Percentiles rank a stretch among this genome's conserved stretches.
These are phyloP conservation scores for Croton setiger DNA, from an alignment of 441 rosid species.

Conservation along the genomic window DNA sequence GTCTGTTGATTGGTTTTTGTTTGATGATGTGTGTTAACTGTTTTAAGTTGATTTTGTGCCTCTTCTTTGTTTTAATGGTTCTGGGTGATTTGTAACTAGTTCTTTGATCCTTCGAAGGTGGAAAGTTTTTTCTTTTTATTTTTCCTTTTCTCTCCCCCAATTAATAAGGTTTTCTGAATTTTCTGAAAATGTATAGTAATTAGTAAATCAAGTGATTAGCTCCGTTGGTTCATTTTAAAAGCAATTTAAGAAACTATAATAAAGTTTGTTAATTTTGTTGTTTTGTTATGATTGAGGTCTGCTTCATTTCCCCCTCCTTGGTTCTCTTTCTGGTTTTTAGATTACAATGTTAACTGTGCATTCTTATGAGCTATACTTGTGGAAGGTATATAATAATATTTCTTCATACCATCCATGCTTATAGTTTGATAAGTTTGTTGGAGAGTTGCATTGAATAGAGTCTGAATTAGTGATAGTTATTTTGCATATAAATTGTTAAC, in stretches of 20 bases:
- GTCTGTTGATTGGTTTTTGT: conserved; percentile 15
- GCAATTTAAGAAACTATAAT: conserved; percentile 8
- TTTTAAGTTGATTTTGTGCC: neutral
- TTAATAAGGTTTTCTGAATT: neutral
- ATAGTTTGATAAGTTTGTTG: neutral
- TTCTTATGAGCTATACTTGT: conserved; percentile 7
- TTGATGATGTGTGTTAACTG: neutral
- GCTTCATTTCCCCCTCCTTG: conserved; percentile 5
- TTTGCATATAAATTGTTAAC: neutral
- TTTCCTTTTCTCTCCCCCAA: neutral
- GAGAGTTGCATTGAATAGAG: conserved; percentile 7
- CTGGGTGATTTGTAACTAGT: conserved; percentile 10
- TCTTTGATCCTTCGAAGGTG: conserved; percentile 1
- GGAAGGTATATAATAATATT: neutral
- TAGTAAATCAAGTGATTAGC: conserved; percentile 8
- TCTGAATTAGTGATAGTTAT: neutral
- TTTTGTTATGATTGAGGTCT: conserved; percentile 11
- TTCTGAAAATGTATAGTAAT: neutral
- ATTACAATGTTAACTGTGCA: neutral
- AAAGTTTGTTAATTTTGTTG: conserved; percentile 11
- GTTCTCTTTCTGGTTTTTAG: conserved; percentile 13
- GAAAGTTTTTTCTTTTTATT: neutral
- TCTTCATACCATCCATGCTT: neutral
- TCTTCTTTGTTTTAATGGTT: neutral
- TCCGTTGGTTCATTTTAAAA: conserved; percentile 12